Base-by-base conservation (phyloP, 805 yeast species). In the Ogataea siamensis region DNA sequence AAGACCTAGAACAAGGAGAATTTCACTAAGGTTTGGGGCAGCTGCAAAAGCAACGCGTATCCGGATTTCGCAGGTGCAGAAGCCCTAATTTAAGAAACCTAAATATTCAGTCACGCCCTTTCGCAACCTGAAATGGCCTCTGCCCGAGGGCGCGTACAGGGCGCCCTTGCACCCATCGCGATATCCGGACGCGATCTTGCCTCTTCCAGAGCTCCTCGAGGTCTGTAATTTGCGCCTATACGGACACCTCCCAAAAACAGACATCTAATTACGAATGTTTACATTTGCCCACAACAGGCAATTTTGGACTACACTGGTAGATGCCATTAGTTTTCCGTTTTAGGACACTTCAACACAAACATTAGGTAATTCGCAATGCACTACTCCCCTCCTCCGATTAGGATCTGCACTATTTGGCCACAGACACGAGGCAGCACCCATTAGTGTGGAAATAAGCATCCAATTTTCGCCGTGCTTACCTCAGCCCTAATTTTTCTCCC, bases 31-130 rank as follows among this genome's bases (percentile, higher is more conserved):
- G 30, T 34, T 23, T 18, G 18, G 34, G 18, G n/a, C 5, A 25
- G 31, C 37, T 34, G 37, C 37, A 36, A 16, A 32, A 18, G 34
- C 19, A 23, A 18, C 32, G 29, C 27, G 7, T 7, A 4, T 40
- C 44, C 44, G 12, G 44, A 34, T 40, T 15, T 22, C 21, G 24
- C 28, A 36, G 44, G 40, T 33, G 27, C 21, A 22, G 5, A 23
- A 8, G n/a, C 28, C 12, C 23, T 13, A 21, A 13, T 25, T 21
- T 12, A 19, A 21, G 20, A 26, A 21, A 10, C 17, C 4, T 28
- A 16, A 10, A 16, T 15, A 13, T 9, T 28, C 13, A 6, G 28
- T 8, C 25, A 22, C 25, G 6, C 8, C 6, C 25, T 22, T 5
- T 9, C 2, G 25, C 25, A n/a, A 9, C 12, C n/a, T 10, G 25